Evolutionary conservation across 345 rosid species (phyloP).

Genomic region (Alliaria petiolata): DNA sequence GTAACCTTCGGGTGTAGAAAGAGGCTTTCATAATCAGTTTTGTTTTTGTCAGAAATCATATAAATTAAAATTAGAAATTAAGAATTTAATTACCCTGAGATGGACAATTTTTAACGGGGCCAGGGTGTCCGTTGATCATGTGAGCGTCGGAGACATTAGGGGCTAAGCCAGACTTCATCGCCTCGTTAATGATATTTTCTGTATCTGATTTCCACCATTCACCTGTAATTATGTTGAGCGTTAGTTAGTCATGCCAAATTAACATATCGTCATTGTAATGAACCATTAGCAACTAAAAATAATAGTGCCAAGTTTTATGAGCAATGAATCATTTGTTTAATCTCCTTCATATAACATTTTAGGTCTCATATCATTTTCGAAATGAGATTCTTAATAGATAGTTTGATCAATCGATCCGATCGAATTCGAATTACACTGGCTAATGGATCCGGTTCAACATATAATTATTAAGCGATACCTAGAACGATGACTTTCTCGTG

Average conservation of each 20-base stretch:
- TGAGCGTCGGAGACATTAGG: constrained; percentile 93
- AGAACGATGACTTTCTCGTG: constrained; percentile 61
- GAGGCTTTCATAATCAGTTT: not conserved
- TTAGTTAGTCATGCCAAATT: not conserved
- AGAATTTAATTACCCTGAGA: constrained; percentile 68
- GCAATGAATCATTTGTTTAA: not conserved
- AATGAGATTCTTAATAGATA: too few relatives aligned
- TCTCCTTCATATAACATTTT: not conserved
- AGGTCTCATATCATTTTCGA: not conserved
- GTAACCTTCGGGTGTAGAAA: constrained; percentile 40
- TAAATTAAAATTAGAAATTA: not conserved
- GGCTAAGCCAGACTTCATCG: constrained; percentile 74
- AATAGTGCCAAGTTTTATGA: not conserved
- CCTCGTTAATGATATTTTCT: constrained; percentile 76
- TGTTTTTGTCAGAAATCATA: not conserved
- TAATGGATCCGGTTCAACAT: too few relatives aligned
- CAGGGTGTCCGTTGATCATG: constrained; percentile 83
- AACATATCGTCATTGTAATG: not conserved
- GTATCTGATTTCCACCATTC: constrained; percentile 99
- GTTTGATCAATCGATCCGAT: not conserved
- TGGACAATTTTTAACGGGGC: constrained; percentile 50
- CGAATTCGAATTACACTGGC: not conserved
- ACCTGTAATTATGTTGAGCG: too few relatives aligned
- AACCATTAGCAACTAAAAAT: not conserved
- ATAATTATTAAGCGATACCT: constrained; percentile 31